phyloP scores from a whole-genome alignment of 169 alveolate genomes.

The Plasmodium blacklocki region DNA sequence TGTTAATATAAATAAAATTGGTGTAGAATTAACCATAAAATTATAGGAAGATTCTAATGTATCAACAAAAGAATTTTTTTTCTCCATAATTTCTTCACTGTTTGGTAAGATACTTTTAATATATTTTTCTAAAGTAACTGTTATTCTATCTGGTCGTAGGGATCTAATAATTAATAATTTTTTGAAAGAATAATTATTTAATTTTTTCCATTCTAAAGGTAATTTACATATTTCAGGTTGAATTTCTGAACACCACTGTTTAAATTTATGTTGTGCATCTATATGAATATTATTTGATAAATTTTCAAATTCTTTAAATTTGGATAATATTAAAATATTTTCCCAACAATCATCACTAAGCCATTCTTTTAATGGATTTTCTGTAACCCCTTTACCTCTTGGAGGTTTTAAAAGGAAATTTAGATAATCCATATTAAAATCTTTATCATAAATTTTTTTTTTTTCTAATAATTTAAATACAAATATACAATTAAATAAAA shows the following conservation, averaged over 20 bases:
- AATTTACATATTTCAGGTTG: conserved; percentile 95
- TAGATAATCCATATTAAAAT: conserved; percentile 89
- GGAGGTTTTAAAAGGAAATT: conserved; percentile 92
- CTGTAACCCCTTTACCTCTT: conserved; percentile 90
- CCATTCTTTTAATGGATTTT: conserved; percentile 95
- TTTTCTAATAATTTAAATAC: conserved; percentile 95
- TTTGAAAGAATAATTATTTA: conserved; percentile 94
- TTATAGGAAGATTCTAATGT: conserved; percentile 89
- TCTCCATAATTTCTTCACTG: conserved; percentile 94
- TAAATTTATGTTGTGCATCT: conserved; percentile 96
- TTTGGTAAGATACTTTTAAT: conserved; percentile 93
- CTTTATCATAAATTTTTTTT: conserved; percentile 90
- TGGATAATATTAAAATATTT: conserved; percentile 87
- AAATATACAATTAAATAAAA: conserved; percentile 93
- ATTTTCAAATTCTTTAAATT: conserved; percentile 93
- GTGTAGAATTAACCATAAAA: conserved; percentile 94
- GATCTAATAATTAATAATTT: conserved; percentile 95
- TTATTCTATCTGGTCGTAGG: conserved; percentile 96
- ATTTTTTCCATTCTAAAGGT: conserved; percentile 97
- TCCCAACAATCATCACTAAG: conserved; percentile 94
- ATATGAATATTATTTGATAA: conserved; percentile 93
- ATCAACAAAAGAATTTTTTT: conserved; percentile 91
- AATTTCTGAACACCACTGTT: conserved; percentile 97
- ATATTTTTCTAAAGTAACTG: conserved; percentile 93
- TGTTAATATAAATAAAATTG: conserved; percentile 94